These are phyloP conservation scores for Yamadazyma trypodendri DNA, from an alignment of 1,139 yeast genomes.

Conservation along the genomic window DNA sequence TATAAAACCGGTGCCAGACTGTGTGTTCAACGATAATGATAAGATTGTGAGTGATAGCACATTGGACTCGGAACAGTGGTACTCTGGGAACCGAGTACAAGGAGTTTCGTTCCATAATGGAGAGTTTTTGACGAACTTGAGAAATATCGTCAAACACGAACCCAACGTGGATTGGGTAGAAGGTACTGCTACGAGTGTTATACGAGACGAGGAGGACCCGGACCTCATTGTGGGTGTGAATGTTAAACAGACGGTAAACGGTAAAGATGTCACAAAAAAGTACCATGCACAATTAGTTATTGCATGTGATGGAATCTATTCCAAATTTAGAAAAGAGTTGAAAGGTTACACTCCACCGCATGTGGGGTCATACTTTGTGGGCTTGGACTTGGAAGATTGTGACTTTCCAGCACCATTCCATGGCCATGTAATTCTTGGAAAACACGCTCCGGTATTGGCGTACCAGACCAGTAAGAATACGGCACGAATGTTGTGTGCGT, in stretches of 20 bases:
- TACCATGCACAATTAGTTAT: constrained; percentile 66
- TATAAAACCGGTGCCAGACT: constrained; percentile 50
- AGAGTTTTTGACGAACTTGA: constrained; percentile 71
- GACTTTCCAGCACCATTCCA: constrained; percentile 67
- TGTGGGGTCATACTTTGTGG: constrained; percentile 84
- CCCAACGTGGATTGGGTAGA: constrained; percentile 73
- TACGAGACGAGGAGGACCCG: constrained; percentile 48
- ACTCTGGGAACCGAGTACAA: constrained; percentile 57
- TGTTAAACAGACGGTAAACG: constrained; percentile 26
- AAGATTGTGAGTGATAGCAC: constrained; percentile 52
- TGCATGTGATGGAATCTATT: constrained; percentile 91
- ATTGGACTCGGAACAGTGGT: constrained; percentile 51
- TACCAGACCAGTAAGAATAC: constrained; percentile 84
- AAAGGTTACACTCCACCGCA: constrained; percentile 56
- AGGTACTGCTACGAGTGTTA: constrained; percentile 71
- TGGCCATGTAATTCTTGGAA: constrained; percentile 89
- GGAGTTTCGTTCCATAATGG: constrained; percentile 96
- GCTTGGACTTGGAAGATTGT: constrained; percentile 72
- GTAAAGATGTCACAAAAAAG: constrained; percentile 20
- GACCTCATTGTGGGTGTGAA: constrained; percentile 68
- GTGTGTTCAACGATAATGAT: constrained; percentile 56
- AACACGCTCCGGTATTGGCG: constrained; percentile 82
- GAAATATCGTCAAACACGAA: constrained; percentile 68
- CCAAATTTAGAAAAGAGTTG: constrained; percentile 82
- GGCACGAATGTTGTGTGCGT: constrained; percentile 88